Evolutionary conservation across 805 yeast genomes (phyloP).

Genomic region (Starmerella lactis-condensi): DNA sequence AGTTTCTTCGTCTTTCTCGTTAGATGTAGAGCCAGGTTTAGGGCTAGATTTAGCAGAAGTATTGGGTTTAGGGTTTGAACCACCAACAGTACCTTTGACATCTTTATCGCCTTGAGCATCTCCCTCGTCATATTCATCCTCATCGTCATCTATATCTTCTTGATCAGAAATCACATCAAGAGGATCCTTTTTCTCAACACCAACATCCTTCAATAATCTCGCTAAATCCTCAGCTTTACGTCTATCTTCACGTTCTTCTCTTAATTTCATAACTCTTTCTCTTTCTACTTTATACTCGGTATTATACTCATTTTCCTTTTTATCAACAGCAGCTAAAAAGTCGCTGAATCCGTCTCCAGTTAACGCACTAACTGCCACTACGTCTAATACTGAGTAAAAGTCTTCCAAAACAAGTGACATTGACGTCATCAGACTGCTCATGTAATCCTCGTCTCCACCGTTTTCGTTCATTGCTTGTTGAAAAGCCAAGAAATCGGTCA

Average conservation of each 20-base stretch:
- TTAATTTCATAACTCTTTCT: conserved; percentile 57
- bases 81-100: too few relatives aligned
- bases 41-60: neutral
- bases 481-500: conserved; percentile 87
- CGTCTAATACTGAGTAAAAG: conserved; percentile 80
- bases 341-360: conserved; percentile 93
- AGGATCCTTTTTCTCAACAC: conserved; percentile 34
- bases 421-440: conserved; percentile 83
- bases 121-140: conserved; percentile 9
- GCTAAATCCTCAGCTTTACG: conserved; percentile 54
- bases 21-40: neutral
- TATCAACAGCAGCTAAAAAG: conserved; percentile 64
- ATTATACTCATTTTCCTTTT: conserved; percentile 73
- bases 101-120: neutral
- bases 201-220: conserved; percentile 71
- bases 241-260: conserved; percentile 54
- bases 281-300: conserved; percentile 70
- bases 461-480: conserved; percentile 38
- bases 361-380: conserved; percentile 78
- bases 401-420: conserved; percentile 94
- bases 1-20: neutral
- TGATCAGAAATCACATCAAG: conserved; percentile 38
- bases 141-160: conserved; percentile 26
- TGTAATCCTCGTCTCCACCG: conserved; percentile 59
- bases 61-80: neutral